These are phyloP conservation scores for Heliosperma pusillum DNA, from an alignment of 148 eudicot genomes.

Conservation along the genomic window DNA sequence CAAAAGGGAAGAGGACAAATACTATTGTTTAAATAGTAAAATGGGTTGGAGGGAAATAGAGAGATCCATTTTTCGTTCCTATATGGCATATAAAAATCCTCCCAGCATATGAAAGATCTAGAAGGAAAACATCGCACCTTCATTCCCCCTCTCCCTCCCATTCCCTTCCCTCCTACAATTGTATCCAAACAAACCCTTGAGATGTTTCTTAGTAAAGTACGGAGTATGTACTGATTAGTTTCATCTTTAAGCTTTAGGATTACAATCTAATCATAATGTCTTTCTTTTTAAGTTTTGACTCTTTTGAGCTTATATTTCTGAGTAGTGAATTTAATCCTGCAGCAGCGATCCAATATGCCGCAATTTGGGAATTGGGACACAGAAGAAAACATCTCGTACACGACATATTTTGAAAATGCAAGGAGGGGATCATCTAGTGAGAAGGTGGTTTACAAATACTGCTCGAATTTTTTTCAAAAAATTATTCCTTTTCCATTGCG, in stretches of 20 bases:
- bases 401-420: slow-evolving; percentile 42
- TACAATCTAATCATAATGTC: neutral
- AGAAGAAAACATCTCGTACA: slow-evolving; percentile 40
- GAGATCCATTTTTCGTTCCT: neutral
- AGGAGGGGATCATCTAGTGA: slow-evolving; percentile 33
- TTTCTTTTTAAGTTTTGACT: no score
- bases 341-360: slow-evolving; percentile 44
- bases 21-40: neutral
- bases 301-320: neutral
- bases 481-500: no score
- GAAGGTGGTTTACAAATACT: slow-evolving; percentile 1
- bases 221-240: neutral
- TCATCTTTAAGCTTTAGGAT: neutral
- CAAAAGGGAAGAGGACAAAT: neutral
- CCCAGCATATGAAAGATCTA: no score
- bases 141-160: neutral
- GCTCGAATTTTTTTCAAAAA: no score
- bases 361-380: slow-evolving; percentile 56
- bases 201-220: neutral
- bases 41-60: neutral
- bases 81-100: neutral
- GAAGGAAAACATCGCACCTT: no score
- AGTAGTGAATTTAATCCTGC: slow-evolving; percentile 16
- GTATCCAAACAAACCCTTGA: neutral
- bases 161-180: neutral